phyloP scores from a whole-genome alignment of 192 early-diverging fungal genomes.

The Bifiguratus adelaidae region DNA sequence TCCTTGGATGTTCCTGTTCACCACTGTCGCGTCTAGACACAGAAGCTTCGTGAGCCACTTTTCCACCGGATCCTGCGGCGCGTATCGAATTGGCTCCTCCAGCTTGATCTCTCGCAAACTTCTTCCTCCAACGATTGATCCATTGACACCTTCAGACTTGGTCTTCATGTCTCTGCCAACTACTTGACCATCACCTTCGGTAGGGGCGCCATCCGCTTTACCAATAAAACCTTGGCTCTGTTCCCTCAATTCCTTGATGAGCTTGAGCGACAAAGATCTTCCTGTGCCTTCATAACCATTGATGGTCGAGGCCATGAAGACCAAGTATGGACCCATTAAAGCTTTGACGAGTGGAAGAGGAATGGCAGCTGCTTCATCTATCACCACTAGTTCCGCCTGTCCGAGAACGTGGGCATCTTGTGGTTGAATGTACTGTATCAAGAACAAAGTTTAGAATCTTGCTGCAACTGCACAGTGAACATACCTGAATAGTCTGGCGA shows the following conservation, averaged over 20 bases:
- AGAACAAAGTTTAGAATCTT: no score
- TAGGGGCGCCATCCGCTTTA: slow-evolving; percentile 20
- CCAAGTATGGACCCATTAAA: slow-evolving; percentile 88
- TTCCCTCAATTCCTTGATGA: slow-evolving; percentile 91
- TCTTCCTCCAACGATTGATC: slow-evolving; percentile 35
- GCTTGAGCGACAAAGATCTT: slow-evolving; percentile 89
- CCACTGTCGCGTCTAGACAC: slow-evolving; percentile 81
- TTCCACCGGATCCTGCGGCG: slow-evolving; percentile 76
- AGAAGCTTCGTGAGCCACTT: slow-evolving; percentile 92
- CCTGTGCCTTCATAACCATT: slow-evolving; percentile 99
- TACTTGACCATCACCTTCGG: slow-evolving; percentile 6
- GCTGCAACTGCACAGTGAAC: no score
- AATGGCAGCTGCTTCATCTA: slow-evolving; percentile 98
- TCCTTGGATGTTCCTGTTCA: slow-evolving; percentile 61
- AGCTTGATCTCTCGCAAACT: slow-evolving; percentile 84
- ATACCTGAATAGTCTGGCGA: slow-evolving; percentile 90
- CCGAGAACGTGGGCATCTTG: slow-evolving; percentile 85
- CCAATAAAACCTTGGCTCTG: slow-evolving; percentile 69
- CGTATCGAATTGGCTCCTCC: slow-evolving; percentile 93
- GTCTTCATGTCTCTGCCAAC: slow-evolving; percentile 49
- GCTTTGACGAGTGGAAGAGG: slow-evolving; percentile 87
- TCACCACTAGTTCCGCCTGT: slow-evolving; percentile 95
- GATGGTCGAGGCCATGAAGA: slow-evolving; percentile 98
- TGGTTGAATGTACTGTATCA: slow-evolving; percentile 92
- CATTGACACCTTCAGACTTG: slow-evolving; percentile 22